phyloP scores from a whole-genome alignment of 2,329 filamentous ascomycete species.

The Achaetomium macrosporum region DNA sequence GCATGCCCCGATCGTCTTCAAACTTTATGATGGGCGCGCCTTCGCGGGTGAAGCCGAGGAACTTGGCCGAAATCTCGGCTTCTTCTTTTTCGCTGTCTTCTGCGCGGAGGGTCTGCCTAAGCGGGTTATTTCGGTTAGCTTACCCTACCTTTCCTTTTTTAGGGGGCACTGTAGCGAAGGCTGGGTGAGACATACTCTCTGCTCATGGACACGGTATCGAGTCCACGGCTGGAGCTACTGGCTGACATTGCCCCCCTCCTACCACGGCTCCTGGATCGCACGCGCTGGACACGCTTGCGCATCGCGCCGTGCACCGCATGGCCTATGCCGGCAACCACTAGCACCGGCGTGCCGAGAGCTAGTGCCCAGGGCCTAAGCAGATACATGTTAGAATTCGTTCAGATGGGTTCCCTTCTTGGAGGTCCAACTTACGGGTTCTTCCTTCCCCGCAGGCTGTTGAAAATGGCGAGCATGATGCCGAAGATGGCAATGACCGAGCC shows the following conservation, averaged over 20 bases:
- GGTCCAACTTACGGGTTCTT: constrained; percentile 43
- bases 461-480: constrained; percentile 49
- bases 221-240: constrained; percentile 9
- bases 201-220: constrained; percentile 31
- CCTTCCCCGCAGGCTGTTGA: constrained; percentile 43
- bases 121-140: constrained; percentile 8
- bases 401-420: not conserved
- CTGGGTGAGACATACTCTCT: constrained; percentile 36
- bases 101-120: constrained; percentile 18
- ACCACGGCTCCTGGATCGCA: constrained; percentile 19
- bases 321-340: constrained; percentile 51
- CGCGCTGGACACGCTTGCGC: constrained; percentile 32
- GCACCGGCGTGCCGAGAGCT: constrained; percentile 53
- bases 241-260: constrained; percentile 10
- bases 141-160: not conserved
- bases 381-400: not conserved
- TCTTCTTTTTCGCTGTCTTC: constrained; percentile 33
- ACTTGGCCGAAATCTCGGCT: constrained; percentile 27
- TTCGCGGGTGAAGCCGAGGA: constrained; percentile 41
- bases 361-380: constrained; percentile 47
- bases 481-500: constrained; percentile 53
- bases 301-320: constrained; percentile 41
- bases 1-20: constrained; percentile 28
- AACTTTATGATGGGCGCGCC: constrained; percentile 44
- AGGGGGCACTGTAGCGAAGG: not conserved